Evolutionary conservation across 2,329 filamentous ascomycete genomes (phyloP), one percentile per base, ranked within the genome.

Genomic region (Albophoma yamanashiensis): DNA sequence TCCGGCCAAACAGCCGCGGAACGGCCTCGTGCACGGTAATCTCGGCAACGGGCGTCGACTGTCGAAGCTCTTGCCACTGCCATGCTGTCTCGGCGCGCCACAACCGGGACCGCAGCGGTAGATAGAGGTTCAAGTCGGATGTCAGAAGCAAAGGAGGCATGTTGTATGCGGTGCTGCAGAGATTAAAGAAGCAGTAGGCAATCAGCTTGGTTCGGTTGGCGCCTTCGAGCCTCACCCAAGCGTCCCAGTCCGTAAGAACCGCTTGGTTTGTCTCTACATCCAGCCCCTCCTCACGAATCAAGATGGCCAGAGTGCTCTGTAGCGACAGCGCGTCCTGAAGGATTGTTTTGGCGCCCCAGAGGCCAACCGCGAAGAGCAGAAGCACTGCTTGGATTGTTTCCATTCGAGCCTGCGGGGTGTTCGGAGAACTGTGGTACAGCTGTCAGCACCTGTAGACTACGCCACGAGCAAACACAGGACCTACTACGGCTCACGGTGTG

Each of bases 321-420:
- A 86, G 67, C 0, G 81, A 79, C n/a, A 86, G 67, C 0, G 83
- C 80, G 62, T 86, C 83, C 59, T 84, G 79, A 8, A 86, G 71
- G 42, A 86, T 83, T 1, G 81, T 80, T 62, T 84, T 84, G 38
- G 81, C 80, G 2, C 82, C 82, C 83, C 83, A 86, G 7, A 85
- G 76, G 0, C 83, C 83, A 11, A 85, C 78, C 0, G 82, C 81
- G 63, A 85, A 85, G 5, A 86, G 76, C 1, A 88, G 69, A 0
- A 88, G 71, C 1, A 88, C 75, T 4, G 85, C 81, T 65, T 88
- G 85, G 3, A 87, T 86, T 0, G 84, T 88, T 67, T 88, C 85
- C 53, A 88, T 76, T 0, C 82, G 76, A 3, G 82, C 79, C 65
- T 83, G 81, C 0, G 82, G 81, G 0, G 81, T 84, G 60, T 85